Conservation (phyloP, 805 yeast species). For the Metschnikowia matae region DNA sequence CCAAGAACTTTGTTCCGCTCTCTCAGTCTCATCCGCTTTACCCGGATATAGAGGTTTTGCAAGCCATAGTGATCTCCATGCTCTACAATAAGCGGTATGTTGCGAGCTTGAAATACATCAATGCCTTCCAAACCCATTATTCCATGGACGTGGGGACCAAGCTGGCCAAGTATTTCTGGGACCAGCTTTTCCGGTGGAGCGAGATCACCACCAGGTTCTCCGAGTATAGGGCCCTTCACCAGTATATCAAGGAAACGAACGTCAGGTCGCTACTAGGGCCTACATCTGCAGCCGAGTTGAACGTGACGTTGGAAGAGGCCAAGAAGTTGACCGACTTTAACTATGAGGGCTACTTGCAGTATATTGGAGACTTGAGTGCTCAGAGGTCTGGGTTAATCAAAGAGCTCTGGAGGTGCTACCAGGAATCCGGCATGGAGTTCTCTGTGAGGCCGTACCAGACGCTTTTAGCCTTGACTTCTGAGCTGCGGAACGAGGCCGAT, state of each 20-base stretch:
- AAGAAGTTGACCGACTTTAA: conserved; percentile 34
- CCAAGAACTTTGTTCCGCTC: conserved; percentile 6
- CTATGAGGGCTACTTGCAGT: conserved; percentile 34
- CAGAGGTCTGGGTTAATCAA: conserved; percentile 25
- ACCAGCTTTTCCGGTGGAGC: conserved; percentile 34
- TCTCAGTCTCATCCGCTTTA: conserved; percentile 14
- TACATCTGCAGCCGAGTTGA: conserved; percentile 4
- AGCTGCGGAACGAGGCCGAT: conserved; percentile 16
- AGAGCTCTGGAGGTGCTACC: conserved; percentile 36
- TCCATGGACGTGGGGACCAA: conserved; percentile 18
- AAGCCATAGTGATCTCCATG: conserved; percentile 30
- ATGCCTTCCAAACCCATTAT: conserved; percentile 32
- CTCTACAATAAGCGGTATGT: conserved; percentile 30
- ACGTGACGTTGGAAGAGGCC: conserved; percentile 22
- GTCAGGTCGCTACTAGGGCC: conserved; percentile 10
- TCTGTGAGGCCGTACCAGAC: conserved; percentile 23
- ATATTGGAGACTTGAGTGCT: conserved; percentile 20
- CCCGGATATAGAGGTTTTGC: conserved; percentile 25
- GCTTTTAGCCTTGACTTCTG: conserved; percentile 24
- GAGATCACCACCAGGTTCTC: conserved; percentile 30
- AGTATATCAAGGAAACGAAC: conserved; percentile 22
- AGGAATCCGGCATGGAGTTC: conserved; percentile 21
- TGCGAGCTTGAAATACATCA: conserved; percentile 32
- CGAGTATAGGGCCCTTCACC: conserved; percentile 24
- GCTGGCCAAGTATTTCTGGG: conserved; percentile 31